phyloP scores from a whole-genome alignment of 768 basidiomycete species.

The Tulasnella sp. region DNA sequence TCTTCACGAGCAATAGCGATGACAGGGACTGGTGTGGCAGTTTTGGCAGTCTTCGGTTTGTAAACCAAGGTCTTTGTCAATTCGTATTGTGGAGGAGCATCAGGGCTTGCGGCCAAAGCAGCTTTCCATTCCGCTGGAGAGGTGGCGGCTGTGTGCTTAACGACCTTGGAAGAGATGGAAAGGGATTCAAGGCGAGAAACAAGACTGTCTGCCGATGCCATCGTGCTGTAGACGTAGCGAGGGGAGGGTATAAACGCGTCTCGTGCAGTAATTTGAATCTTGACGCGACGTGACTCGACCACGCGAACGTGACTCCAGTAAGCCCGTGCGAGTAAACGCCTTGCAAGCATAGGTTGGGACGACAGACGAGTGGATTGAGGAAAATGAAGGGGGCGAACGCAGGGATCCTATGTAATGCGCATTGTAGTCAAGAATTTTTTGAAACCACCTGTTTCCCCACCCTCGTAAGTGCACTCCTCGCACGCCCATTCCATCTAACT shows the following conservation, averaged over 20 bases:
- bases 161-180: conserved; percentile 16
- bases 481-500: no score
- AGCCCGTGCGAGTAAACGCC: background rate
- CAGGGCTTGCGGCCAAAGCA: conserved; percentile 45
- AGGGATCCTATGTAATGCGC: no score
- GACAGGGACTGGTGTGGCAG: conserved; percentile 69
- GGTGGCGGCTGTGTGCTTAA: conserved; percentile 49
- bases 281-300: conserved; percentile 6
- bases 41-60: conserved; percentile 95
- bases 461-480: no score
- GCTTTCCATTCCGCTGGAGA: conserved; percentile 71
- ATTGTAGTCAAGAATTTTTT: no score
- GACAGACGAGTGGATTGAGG: no score
- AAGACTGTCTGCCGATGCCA: conserved; percentile 2
- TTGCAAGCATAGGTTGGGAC: background rate
- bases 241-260: background rate
- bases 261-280: background rate
- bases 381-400: no score
- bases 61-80: conserved; percentile 82
- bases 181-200: conserved; percentile 4
- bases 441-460: no score
- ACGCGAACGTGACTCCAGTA: background rate
- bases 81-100: conserved; percentile 37
- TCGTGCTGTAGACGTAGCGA: background rate
- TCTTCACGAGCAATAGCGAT: conserved; percentile 75